These are phyloP conservation scores for Psidium friedrichsthalianum DNA, from an alignment of 345 rosid species.

Conservation along the genomic window DNA sequence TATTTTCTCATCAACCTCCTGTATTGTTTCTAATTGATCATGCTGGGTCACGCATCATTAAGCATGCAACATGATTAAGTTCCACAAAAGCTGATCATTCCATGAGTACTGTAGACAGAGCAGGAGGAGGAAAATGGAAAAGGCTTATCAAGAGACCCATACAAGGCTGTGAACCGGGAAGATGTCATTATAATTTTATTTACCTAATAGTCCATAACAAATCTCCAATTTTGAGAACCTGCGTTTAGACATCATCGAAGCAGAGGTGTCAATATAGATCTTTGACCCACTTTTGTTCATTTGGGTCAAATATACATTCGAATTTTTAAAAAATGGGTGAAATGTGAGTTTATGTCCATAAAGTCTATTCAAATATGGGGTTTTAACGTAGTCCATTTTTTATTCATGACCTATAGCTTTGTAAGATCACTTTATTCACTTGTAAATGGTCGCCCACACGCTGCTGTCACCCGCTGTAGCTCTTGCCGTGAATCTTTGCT, in stretches of 20 bases:
- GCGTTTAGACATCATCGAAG: neutral
- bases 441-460: too few relatives aligned
- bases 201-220: neutral
- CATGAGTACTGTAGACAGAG: neutral
- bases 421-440: too few relatives aligned
- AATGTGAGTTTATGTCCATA: too few relatives aligned
- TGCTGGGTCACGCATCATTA: neutral
- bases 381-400: too few relatives aligned
- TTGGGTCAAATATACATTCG: too few relatives aligned
- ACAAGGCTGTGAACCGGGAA: neutral
- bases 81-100: neutral
- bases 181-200: neutral
- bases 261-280: too few relatives aligned
- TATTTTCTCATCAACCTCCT: neutral
- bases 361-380: too few relatives aligned
- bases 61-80: neutral
- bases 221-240: neutral
- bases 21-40: neutral
- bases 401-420: too few relatives aligned
- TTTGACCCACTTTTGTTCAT: too few relatives aligned
- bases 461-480: too few relatives aligned
- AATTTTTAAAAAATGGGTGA: too few relatives aligned
- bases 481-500: neutral
- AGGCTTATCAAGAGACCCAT: neutral
- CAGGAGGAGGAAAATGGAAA: neutral